Evolutionary conservation across 2,329 filamentous ascomycete species (phyloP).

Genomic region (Diaporthe destruens): DNA sequence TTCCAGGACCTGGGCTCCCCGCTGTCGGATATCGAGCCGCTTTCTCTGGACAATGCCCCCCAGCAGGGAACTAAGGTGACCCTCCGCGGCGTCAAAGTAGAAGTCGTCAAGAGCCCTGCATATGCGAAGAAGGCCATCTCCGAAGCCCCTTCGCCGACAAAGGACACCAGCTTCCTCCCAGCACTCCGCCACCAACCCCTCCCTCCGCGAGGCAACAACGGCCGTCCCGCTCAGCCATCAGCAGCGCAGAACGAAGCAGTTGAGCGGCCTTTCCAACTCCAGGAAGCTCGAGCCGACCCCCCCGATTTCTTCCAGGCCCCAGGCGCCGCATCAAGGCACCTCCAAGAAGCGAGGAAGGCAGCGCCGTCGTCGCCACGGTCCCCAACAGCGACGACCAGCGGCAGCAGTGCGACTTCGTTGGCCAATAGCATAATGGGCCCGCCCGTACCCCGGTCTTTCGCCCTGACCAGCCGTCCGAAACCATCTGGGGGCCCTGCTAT

Average conservation of each 20-base stretch:
- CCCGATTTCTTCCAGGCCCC: constrained; percentile 46
- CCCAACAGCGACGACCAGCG: constrained; percentile 40
- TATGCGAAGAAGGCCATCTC: constrained; percentile 25
- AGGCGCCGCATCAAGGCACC: constrained; percentile 49
- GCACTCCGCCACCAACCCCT: constrained; percentile 7
- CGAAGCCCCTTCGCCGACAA: constrained; percentile 1
- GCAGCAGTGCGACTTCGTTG: constrained; percentile 31
- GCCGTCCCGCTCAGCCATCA: constrained; percentile 24
- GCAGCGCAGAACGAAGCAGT: constrained; percentile 19
- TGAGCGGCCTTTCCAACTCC: not conserved
- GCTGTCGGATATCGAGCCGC: constrained; percentile 31
- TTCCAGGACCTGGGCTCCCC: constrained; percentile 34
- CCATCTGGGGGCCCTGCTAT: constrained; percentile 30
- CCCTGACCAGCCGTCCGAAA: constrained; percentile 13
- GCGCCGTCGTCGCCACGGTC: constrained; percentile 46
- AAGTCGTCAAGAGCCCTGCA: constrained; percentile 30
- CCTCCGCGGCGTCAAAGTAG: constrained; percentile 3
- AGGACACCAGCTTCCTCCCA: constrained; percentile 30
- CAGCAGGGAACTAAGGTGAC: constrained; percentile 17
- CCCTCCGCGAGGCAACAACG: constrained; percentile 5
- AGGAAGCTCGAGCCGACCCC: constrained; percentile 41
- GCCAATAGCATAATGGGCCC: constrained; percentile 37
- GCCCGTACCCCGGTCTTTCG: constrained; percentile 33
- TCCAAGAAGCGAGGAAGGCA: constrained; percentile 53
- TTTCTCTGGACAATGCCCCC: constrained; percentile 28